These are phyloP conservation scores for Diatrype stigma DNA, from an alignment of 2,329 filamentous ascomycete genomes.

Conservation along the genomic window DNA sequence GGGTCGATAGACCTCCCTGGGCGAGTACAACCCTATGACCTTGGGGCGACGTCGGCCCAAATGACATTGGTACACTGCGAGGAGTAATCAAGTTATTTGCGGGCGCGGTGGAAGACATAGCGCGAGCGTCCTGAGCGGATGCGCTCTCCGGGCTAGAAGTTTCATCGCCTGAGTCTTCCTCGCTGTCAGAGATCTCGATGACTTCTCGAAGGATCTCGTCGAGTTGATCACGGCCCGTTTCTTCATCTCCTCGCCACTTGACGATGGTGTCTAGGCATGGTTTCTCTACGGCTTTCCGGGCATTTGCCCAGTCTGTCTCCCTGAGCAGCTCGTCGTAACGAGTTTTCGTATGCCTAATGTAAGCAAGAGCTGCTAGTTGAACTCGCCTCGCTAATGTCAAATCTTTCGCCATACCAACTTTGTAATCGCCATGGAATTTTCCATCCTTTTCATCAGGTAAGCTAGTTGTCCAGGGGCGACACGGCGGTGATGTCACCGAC, in stretches of 20 bases:
- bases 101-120: slow-evolving; percentile 6
- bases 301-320: slow-evolving; percentile 55
- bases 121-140: slow-evolving; percentile 6
- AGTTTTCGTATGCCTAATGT: slow-evolving; percentile 64
- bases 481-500: background rate
- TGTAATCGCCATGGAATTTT: slow-evolving; percentile 47
- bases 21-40: slow-evolving; percentile 12
- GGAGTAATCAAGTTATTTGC: slow-evolving; percentile 6
- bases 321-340: slow-evolving; percentile 58
- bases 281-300: slow-evolving; percentile 56
- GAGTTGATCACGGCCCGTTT: slow-evolving; percentile 62
- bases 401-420: slow-evolving; percentile 53
- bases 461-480: background rate
- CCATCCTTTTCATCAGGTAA: slow-evolving; percentile 36
- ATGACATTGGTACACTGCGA: slow-evolving; percentile 1
- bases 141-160: slow-evolving; percentile 16
- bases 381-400: slow-evolving; percentile 58
- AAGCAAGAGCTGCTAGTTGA: slow-evolving; percentile 61
- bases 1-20: slow-evolving; percentile 11
- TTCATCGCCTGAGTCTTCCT: slow-evolving; percentile 38
- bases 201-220: slow-evolving; percentile 65
- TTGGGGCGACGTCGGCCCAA: slow-evolving; percentile 2
- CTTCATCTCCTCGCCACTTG: slow-evolving; percentile 69
- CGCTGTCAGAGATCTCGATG: slow-evolving; percentile 60
- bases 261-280: slow-evolving; percentile 61